These are phyloP conservation scores for Ogataea salicorniae DNA, from an alignment of 805 yeast genomes.

Conservation along the genomic window DNA sequence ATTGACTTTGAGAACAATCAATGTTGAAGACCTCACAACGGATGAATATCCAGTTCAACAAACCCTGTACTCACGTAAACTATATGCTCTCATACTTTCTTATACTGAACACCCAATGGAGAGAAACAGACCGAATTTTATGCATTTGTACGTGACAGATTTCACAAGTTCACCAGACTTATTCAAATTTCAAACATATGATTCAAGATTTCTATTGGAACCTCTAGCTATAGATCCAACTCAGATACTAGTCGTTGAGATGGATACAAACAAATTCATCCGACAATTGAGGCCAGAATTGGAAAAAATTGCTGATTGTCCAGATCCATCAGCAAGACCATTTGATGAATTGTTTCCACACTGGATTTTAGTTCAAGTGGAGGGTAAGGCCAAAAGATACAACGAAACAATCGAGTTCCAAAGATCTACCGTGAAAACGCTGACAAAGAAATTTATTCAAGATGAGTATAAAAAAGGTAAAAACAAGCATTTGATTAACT, in stretches of 20 bases:
- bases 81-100: slow-evolving; percentile 16
- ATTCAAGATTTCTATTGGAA: slow-evolving; percentile 7
- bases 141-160: slow-evolving; percentile 17
- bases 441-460: slow-evolving; percentile 9
- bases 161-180: slow-evolving; percentile 14
- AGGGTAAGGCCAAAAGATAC: slow-evolving; percentile 14
- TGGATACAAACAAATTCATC: slow-evolving; percentile 4
- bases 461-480: background rate
- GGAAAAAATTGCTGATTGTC: slow-evolving; percentile 2
- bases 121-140: slow-evolving; percentile 2
- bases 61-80: background rate
- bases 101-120: slow-evolving; percentile 4
- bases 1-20: background rate
- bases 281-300: background rate
- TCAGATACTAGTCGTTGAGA: slow-evolving; percentile 14
- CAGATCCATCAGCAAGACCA: slow-evolving; percentile 10
- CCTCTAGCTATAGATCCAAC: slow-evolving; percentile 1
- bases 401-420: slow-evolving; percentile 18
- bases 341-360: slow-evolving; percentile 11
- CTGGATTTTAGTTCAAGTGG: slow-evolving; percentile 17
- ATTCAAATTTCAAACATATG: background rate
- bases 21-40: background rate
- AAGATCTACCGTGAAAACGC: slow-evolving; percentile 4
- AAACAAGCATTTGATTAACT: slow-evolving; percentile 11
- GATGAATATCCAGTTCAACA: background rate